phyloP scores from a whole-genome alignment of 768 basidiomycete species.

The Psilocybe cyanescens region DNA sequence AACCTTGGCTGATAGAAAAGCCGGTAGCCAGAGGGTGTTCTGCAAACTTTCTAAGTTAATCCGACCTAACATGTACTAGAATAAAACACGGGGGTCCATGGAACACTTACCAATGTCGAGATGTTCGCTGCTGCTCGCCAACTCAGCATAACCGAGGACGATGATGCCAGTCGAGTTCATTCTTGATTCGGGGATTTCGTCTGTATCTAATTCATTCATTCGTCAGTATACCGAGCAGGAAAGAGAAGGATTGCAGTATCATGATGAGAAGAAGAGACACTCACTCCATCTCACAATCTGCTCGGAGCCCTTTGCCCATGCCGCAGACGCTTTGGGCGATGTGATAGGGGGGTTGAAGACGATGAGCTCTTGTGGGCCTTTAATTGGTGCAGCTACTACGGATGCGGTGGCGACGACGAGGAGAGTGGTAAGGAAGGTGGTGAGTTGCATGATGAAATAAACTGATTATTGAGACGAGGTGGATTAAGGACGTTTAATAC shows the following conservation, averaged over 20 bases:
- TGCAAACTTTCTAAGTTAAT: conserved; percentile 13
- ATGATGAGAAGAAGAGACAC: neutral
- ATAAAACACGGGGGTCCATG: neutral
- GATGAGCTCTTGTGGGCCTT: conserved; percentile 30
- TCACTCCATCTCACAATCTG: conserved; percentile 48
- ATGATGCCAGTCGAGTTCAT: conserved; percentile 40
- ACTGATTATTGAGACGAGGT: neutral
- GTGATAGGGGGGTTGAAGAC: conserved; percentile 48
- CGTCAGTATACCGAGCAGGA: neutral
- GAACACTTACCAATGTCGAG: conserved; percentile 48
- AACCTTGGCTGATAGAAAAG: conserved; percentile 43
- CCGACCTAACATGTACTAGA: neutral
- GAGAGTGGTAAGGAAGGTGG: conserved; percentile 32
- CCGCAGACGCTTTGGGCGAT: conserved; percentile 29
- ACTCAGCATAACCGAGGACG: conserved; percentile 45
- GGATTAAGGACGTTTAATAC: conserved; percentile 3
- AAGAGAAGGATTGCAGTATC: neutral
- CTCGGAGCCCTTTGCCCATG: conserved; percentile 40
- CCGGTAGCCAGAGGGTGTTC: conserved; percentile 46
- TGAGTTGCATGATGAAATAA: conserved; percentile 28
- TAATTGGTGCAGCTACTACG: conserved; percentile 26
- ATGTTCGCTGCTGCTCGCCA: conserved; percentile 44
- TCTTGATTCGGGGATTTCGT: conserved; percentile 40
- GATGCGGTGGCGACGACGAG: conserved; percentile 28
- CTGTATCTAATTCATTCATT: conserved; percentile 26